phyloP scores from a whole-genome alignment of 352 stramenopile species.

The Globisporangium nunn region DNA sequence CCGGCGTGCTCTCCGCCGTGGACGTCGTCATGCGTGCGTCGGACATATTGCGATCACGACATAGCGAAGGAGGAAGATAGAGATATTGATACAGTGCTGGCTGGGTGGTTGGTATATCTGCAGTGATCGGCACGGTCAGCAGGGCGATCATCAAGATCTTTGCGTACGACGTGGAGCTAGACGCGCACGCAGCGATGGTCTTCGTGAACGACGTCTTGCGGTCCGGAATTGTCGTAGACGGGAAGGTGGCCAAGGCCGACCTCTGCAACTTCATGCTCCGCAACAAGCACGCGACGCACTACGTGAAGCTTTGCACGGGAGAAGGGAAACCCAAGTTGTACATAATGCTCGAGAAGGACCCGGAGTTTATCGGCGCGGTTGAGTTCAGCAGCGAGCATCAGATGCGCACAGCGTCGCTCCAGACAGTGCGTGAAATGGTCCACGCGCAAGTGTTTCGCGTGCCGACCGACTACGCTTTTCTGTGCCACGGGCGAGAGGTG shows the following conservation, averaged over 20 bases:
- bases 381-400: slow-evolving; percentile 48
- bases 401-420: slow-evolving; percentile 43
- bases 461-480: slow-evolving; percentile 39
- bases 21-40: slow-evolving; percentile 25
- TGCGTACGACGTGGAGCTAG: slow-evolving; percentile 34
- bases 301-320: slow-evolving; percentile 54
- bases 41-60: too few species aligned
- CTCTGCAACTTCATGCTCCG: slow-evolving; percentile 52
- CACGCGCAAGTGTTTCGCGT: slow-evolving; percentile 25
- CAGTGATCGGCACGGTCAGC: slow-evolving; percentile 38
- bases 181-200: slow-evolving; percentile 28
- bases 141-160: slow-evolving; percentile 59
- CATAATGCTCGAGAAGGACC: slow-evolving; percentile 54
- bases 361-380: slow-evolving; percentile 44
- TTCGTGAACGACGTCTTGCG: slow-evolving; percentile 37
- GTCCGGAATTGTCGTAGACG: slow-evolving; percentile 18
- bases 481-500: slow-evolving; percentile 44
- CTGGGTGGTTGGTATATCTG: neutral
- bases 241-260: slow-evolving; percentile 21
- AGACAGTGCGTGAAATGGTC: slow-evolving; percentile 44
- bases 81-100: too few species aligned
- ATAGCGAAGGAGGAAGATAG: too few species aligned
- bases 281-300: slow-evolving; percentile 45
- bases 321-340: slow-evolving; percentile 61
- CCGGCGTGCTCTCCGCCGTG: slow-evolving; percentile 23